Base-by-base conservation (phyloP, 2,329 filamentous ascomycete species). In the Orbilia blumenaviensis region DNA sequence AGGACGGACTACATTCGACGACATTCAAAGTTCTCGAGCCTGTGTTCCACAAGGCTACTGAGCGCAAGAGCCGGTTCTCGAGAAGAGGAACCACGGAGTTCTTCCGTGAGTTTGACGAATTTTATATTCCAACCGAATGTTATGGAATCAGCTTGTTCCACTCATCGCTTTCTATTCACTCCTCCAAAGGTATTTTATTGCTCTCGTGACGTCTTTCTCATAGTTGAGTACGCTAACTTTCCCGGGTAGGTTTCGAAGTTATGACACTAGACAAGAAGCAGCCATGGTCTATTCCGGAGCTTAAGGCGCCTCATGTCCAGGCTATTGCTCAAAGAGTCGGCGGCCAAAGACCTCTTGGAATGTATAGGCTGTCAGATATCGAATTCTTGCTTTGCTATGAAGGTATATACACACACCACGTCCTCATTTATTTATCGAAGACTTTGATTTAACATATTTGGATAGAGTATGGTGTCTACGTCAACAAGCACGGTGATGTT, bases 61-160 rank as follows among this genome's bases (percentile, higher is more conserved):
- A 96, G 81, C 94, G 92, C 85, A 92, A 90, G 80, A 88, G 89
- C 3, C 89, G 92, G 7, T 85, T 90, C 78, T 89, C 89, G 16
- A 85, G 84, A 73, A 86, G 87, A 29, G 93, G 93, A 18, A 89
- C 88, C 74, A 97, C 94, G 0, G 95, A 99, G 80, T 94, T 94
- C 80, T 99, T 98, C 89, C 91, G 95, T 78, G 95, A 99, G 81
- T 99, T 94, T 82, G 95, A 99, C 84, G 95, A 98, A 80, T 99
- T 99, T 84, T 99, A 98, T 84, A 94, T 99, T 79, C 95, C 95
- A 0, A 91, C 92, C 1, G 96, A 99, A 82, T 97, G 93, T 83
- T 97, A 91, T 83, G 93, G 92, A 54, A 91, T 99, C 82, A 98
- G 97, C 83, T 88, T 99, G 62, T 99, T 98, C 88, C 93, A 97